Conservation (phyloP, 495 filamentous ascomycete genomes). For the Ascobolus immersus region DNA sequence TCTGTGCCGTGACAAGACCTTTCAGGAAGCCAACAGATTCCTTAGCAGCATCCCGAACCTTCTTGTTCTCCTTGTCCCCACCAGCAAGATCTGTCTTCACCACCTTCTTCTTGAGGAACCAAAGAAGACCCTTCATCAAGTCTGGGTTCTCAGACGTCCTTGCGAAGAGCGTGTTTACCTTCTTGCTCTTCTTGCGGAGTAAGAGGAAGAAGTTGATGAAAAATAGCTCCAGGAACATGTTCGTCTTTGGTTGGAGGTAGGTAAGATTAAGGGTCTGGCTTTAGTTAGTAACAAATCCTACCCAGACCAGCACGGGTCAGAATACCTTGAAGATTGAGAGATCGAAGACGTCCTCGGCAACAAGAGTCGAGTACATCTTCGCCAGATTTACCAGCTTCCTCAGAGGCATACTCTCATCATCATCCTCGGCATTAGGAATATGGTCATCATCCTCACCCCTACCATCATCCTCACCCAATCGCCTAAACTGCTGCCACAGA, state of each 20-base stretch:
- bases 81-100: slow-evolving; percentile 45
- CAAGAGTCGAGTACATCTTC: slow-evolving; percentile 53
- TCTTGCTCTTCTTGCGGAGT: slow-evolving; percentile 21
- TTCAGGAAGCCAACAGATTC: slow-evolving; percentile 34
- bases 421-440: slow-evolving; percentile 23
- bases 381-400: slow-evolving; percentile 69
- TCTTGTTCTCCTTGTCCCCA: slow-evolving; percentile 31
- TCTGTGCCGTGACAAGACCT: slow-evolving; percentile 19
- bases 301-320: background rate
- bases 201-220: slow-evolving; percentile 40
- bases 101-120: slow-evolving; percentile 54
- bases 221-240: slow-evolving; percentile 52
- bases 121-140: slow-evolving; percentile 44
- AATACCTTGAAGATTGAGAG: slow-evolving; percentile 36
- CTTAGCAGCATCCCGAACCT: slow-evolving; percentile 45
- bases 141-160: slow-evolving; percentile 32
- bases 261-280: slow-evolving; percentile 41
- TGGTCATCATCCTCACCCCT: slow-evolving; percentile 30
- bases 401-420: slow-evolving; percentile 28
- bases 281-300: background rate
- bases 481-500: slow-evolving; percentile 68
- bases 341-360: slow-evolving; percentile 37
- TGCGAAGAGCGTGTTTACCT: slow-evolving; percentile 36
- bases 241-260: slow-evolving; percentile 49
- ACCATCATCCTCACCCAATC: slow-evolving; percentile 46